These are phyloP conservation scores for Apiotrichum laibachii DNA, from an alignment of 1,284 basidiomycete species.

Conservation along the genomic window DNA sequence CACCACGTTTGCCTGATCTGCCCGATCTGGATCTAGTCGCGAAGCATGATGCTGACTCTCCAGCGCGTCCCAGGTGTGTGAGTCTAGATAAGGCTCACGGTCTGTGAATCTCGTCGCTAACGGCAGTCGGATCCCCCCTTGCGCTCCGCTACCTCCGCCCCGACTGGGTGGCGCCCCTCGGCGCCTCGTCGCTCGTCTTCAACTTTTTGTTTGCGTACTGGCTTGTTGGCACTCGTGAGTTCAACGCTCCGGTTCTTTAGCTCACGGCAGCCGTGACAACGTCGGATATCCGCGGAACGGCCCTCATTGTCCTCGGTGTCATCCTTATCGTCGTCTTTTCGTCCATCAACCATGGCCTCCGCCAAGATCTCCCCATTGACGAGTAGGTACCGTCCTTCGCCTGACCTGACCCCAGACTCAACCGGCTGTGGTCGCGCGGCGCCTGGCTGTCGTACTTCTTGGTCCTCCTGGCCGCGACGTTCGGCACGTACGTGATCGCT, in stretches of 20 bases:
- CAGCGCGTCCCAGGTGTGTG: slow-evolving; percentile 50
- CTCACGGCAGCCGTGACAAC: slow-evolving; percentile 41
- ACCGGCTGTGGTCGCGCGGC: slow-evolving; percentile 72
- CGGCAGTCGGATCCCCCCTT: slow-evolving; percentile 49
- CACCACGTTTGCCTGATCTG: too few species aligned
- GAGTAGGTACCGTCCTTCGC: slow-evolving; percentile 42
- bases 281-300: slow-evolving; percentile 49
- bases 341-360: slow-evolving; percentile 52
- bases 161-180: slow-evolving; percentile 53
- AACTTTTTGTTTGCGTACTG: slow-evolving; percentile 52
- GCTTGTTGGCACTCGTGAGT: slow-evolving; percentile 51
- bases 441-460: slow-evolving; percentile 89
- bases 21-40: not conserved
- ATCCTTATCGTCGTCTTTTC: slow-evolving; percentile 52
- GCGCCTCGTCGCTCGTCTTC: slow-evolving; percentile 49
- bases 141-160: slow-evolving; percentile 50
- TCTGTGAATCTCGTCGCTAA: not conserved
- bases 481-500: slow-evolving; percentile 60
- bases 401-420: slow-evolving; percentile 55
- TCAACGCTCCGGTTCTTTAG: slow-evolving; percentile 7
- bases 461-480: slow-evolving; percentile 67
- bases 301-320: slow-evolving; percentile 50
- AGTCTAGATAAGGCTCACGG: slow-evolving; percentile 7
- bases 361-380: slow-evolving; percentile 53
- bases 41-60: slow-evolving; percentile 10